A percentile compares a stretch with the other conserved stretches of the same genome.
These are phyloP conservation scores for Echinochloa phyllopogon DNA, from an alignment of 176 grass and related monocot species.

Conservation along the genomic window DNA sequence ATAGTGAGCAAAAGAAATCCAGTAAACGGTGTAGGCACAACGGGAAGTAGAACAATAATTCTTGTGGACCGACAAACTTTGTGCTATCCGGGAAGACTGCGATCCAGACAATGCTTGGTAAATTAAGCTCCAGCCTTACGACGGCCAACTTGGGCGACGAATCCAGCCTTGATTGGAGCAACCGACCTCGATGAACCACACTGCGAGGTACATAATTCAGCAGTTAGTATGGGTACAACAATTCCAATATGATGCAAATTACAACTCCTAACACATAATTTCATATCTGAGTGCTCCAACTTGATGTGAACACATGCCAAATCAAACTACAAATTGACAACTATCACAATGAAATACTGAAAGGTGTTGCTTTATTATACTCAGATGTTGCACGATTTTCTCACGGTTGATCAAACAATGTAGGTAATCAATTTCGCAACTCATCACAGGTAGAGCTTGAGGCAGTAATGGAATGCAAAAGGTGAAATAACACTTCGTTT, in stretches of 20 bases:
- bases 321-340: not conserved
- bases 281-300: not conserved
- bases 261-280: not conserved
- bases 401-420: slow-evolving; percentile 43
- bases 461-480: not conserved
- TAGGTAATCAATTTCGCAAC: slow-evolving; percentile 43
- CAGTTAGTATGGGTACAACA: slow-evolving; percentile 5
- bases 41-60: slow-evolving; percentile 25
- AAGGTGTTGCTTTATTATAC: not conserved
- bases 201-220: slow-evolving; percentile 44
- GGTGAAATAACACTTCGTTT: not conserved
- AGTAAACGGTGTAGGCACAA: slow-evolving; percentile 38
- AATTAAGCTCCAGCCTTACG: slow-evolving; percentile 70
- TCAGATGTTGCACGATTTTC: slow-evolving; percentile 20
- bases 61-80: slow-evolving; percentile 42
- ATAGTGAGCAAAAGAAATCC: slow-evolving; percentile 18
- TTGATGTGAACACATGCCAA: not conserved
- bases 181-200: slow-evolving; percentile 96
- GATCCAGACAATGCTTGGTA: not conserved
- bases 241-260: not conserved
- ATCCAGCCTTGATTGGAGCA: slow-evolving; percentile 94
- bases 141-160: slow-evolving; percentile 81
- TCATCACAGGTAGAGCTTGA: slow-evolving; percentile 31
- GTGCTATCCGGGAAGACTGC: not conserved
- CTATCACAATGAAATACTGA: not conserved